Base-by-base conservation (phyloP, 495 filamentous ascomycete genomes). In the Sabuloglossum arenarium region DNA sequence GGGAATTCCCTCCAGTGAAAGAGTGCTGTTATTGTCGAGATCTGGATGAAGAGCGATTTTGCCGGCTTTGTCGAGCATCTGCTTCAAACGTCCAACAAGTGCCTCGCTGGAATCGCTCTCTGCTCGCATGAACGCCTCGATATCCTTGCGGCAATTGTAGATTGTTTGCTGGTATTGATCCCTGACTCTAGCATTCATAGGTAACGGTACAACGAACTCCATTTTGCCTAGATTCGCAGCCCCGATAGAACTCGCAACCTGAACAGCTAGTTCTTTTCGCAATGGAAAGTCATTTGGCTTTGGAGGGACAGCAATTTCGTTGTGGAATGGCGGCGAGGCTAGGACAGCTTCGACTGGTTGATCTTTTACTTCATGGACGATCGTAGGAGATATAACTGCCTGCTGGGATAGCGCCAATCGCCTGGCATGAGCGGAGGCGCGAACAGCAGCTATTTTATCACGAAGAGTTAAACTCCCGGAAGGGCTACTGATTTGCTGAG, bases 31-130 rank as follows among this genome's bases (percentile, higher is more conserved):
- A 24, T 61, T 63, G 42, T 76, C 77, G 14, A 80, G 65, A 60
- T 80, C 78, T 8, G 74, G 73, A 61, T 80, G 76, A 39, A 70
- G 71, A 6, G 72, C 60, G 25, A 77, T 66, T 53, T 75, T 73
- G 56, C 70, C 70, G 45, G 79, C 62, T 34, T 67, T 65, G 27
- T 65, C 54, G 0, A 77, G 58, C 3, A 77, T 60, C 31, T 67
- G 59, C 5, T 71, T 63, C 46, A 75, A 65, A 24, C 65, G 65
- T 0, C 65, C 59, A 10, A 66, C 50, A 16, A 67, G 57, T 4
- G 57, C 43, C 6, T 57, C 58, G 43, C 27, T 32, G 6, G n/a
- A 21, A 3, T 57, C 50, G 27, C n/a, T 53, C 11, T 32, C 31
- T n/a, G 21, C 30, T 14, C 25, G n/a, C 51, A 61, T 43, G 31